phyloP scores from a whole-genome alignment of 73 alveolate species.

The Stentor coeruleus region DNA sequence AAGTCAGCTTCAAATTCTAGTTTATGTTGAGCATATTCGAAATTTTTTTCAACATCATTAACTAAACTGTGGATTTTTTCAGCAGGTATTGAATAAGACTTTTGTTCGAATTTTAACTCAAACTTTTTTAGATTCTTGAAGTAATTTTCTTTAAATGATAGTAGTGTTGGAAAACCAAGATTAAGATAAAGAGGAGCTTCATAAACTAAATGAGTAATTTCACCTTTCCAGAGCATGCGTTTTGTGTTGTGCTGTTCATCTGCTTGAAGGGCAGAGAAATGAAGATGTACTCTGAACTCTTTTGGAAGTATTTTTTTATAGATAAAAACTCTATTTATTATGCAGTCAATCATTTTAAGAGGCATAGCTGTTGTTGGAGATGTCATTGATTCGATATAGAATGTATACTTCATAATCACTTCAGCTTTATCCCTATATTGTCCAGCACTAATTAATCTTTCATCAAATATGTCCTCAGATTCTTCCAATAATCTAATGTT shows the following conservation, averaged over 20 bases:
- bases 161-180: background rate
- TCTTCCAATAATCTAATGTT: constrained; percentile 42
- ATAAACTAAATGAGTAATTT: background rate
- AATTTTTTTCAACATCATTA: constrained; percentile 49
- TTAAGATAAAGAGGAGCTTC: background rate
- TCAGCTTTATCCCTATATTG: constrained; percentile 49
- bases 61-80: constrained; percentile 17
- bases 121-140: background rate
- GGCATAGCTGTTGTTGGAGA: constrained; percentile 32
- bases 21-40: constrained; percentile 34
- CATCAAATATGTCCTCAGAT: constrained; percentile 31
- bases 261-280: background rate
- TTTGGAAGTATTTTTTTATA: background rate
- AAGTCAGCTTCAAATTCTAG: constrained; percentile 47
- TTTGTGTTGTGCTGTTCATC: background rate
- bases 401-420: constrained; percentile 49
- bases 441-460: constrained; percentile 47
- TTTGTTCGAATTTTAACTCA: background rate
- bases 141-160: background rate
- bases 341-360: background rate
- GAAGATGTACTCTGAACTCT: background rate
- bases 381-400: constrained; percentile 33
- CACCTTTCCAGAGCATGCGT: constrained; percentile 1
- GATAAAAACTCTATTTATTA: background rate
- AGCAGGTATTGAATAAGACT: background rate